Evolutionary conservation across 768 basidiomycete genomes (phyloP).

Genomic region (Suillus luteus): DNA sequence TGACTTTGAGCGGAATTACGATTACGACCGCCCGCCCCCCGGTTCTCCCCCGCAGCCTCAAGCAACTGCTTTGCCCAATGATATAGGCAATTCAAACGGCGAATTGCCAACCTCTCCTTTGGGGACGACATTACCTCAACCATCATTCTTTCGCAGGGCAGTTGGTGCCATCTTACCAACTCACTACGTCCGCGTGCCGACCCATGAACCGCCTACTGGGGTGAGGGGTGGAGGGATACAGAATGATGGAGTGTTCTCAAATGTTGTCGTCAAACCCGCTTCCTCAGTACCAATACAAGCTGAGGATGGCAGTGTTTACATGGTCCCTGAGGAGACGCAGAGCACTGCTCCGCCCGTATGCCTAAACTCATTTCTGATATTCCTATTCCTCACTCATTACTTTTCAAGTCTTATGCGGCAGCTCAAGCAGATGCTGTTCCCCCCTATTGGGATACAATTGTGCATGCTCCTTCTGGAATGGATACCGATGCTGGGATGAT

Average conservation of each 20-base stretch:
- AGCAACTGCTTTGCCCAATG: constrained; percentile 59
- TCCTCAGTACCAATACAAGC: constrained; percentile 44
- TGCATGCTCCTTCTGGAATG: constrained; percentile 70
- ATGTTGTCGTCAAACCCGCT: constrained; percentile 87
- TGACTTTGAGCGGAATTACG: constrained; percentile 82
- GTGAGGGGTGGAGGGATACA: constrained; percentile 67
- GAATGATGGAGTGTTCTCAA: constrained; percentile 95
- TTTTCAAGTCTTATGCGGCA: constrained; percentile 72
- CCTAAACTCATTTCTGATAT: constrained; percentile 18
- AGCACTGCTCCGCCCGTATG: constrained; percentile 86
- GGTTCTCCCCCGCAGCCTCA: constrained; percentile 74
- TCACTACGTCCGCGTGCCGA: constrained; percentile 58
- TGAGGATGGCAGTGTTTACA: constrained; percentile 56
- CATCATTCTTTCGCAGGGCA: constrained; percentile 59
- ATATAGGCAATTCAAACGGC: constrained; percentile 75
- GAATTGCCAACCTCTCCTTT: constrained; percentile 53
- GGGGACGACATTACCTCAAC: constrained; percentile 33
- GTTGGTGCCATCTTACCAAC: constrained; percentile 63
- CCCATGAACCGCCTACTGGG: constrained; percentile 34
- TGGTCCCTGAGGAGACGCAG: constrained; percentile 79
- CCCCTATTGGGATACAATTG: constrained; percentile 95
- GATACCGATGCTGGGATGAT: constrained; percentile 66
- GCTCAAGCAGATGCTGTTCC: constrained; percentile 92
- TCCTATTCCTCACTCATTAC: not conserved
- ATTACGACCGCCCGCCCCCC: constrained; percentile 68